These are phyloP conservation scores for Gamarada debralockiae DNA, from an alignment of 495 filamentous ascomycete species.

Conservation along the genomic window DNA sequence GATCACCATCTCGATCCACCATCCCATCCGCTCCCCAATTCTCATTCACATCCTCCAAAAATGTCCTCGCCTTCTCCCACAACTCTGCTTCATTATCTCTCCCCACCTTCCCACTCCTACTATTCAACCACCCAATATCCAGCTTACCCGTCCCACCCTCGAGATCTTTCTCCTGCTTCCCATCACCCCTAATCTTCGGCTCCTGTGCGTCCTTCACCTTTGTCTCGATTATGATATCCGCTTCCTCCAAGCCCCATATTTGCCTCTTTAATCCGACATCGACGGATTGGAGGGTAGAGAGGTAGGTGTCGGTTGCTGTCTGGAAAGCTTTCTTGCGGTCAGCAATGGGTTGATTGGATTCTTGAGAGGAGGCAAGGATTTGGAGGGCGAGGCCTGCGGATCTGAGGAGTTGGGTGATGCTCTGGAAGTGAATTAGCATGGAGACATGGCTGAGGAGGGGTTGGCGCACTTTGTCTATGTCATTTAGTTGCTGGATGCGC, in stretches of 20 bases:
- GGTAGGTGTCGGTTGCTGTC: conserved; percentile 58
- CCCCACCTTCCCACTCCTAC: conserved; percentile 69
- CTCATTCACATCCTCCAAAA: conserved; percentile 15
- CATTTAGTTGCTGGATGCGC: conserved; percentile 72
- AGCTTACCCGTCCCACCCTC: conserved; percentile 20
- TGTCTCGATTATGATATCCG: conserved; percentile 59
- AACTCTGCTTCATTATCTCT: conserved; percentile 76
- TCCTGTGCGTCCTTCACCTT: conserved; percentile 14
- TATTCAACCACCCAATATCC: conserved; percentile 84
- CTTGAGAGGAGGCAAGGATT: conserved; percentile 49
- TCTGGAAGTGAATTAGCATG: conserved; percentile 24
- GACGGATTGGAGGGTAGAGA: conserved; percentile 63
- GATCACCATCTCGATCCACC: conserved; percentile 5
- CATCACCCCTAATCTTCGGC: neutral
- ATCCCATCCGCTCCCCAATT: neutral
- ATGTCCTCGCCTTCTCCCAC: conserved; percentile 53
- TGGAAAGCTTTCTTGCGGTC: conserved; percentile 58
- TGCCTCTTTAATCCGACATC: conserved; percentile 72
- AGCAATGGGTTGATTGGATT: conserved; percentile 29
- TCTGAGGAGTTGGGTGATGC: conserved; percentile 53
- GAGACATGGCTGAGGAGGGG: neutral
- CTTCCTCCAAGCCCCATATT: conserved; percentile 75
- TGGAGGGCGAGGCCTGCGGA: conserved; percentile 67
- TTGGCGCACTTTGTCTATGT: conserved; percentile 62
- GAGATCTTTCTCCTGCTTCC: neutral